phyloP scores from a whole-genome alignment of 2,329 filamentous ascomycete species.

The Colletotrichum tofieldiae region DNA sequence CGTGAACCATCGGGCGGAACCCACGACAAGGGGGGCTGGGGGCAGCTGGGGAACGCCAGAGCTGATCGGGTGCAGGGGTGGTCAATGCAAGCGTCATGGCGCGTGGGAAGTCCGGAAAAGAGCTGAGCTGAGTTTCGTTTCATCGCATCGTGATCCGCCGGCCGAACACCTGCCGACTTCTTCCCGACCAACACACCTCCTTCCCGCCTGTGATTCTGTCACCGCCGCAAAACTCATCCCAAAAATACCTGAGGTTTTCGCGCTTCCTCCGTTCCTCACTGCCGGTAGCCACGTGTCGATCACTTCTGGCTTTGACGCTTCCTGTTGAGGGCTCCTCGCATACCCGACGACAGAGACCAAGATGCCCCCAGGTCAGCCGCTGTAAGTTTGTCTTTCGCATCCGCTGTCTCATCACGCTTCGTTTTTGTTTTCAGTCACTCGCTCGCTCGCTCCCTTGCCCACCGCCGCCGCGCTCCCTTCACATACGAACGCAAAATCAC shows the following conservation, averaged over 20 bases:
- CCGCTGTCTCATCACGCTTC: constrained; percentile 12
- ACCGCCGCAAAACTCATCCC: constrained; percentile 27
- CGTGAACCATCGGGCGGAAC: constrained; percentile 15
- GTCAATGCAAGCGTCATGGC: constrained; percentile 42
- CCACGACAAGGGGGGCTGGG: constrained; percentile 5
- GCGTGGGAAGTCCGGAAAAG: constrained; percentile 31
- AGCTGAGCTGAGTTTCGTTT: constrained; percentile 39
- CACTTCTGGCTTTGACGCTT: constrained; percentile 12
- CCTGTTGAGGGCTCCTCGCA: constrained; percentile 6
- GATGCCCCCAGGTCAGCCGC: constrained; percentile 40
- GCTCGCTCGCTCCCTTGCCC: not conserved
- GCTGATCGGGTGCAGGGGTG: constrained; percentile 22
- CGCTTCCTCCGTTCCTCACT: constrained; percentile 1
- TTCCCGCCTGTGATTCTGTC: not conserved
- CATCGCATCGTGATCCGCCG: constrained; percentile 40
- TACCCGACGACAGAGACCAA: constrained; percentile 3
- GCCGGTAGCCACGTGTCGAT: constrained; percentile 32
- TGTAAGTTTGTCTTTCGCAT: constrained; percentile 32
- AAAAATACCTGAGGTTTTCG: constrained; percentile 3
- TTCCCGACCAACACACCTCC: not conserved
- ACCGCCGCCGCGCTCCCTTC: constrained; percentile 3
- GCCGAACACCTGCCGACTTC: constrained; percentile 28
- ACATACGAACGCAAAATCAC: constrained; percentile 8
- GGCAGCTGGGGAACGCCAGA: not conserved
- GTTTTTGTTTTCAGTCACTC: not conserved